Evolutionary conservation across 768 basidiomycete species (phyloP), one percentile per base, ranked within the genome.

Genomic region (Cystoderma amianthinum): DNA sequence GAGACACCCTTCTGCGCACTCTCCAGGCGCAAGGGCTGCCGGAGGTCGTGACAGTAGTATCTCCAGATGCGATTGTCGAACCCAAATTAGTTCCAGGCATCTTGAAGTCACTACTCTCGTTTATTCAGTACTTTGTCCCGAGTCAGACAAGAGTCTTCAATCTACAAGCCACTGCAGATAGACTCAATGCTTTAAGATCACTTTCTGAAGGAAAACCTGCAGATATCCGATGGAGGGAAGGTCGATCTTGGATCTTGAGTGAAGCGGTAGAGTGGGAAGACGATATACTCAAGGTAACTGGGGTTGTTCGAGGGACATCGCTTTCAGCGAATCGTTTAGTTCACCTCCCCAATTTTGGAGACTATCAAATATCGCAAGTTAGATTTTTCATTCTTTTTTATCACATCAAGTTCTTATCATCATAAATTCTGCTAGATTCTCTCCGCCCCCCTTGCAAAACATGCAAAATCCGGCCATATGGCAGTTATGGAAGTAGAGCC

Each of bases 41-140:
- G 0, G 82, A 87, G 19, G 80, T 88, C 32, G 72, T 92, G 37
- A 76, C 90, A 18, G 80, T 85, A 17, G 73, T 91, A 33, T 69
- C 82, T 13, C 72, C 82, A 4, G 67, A 75, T 42, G 45, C 64
- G 10, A 52, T 65, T 2, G 58, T 78, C 32, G 84, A 83, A 43
- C 49, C 64, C 4, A 91, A 91, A 62, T 64, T 76, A 22, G 78
- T 78, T 21, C 53, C 77, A 1, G 77, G 76, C 13, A 74, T 92
- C 36, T 64, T 90, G 42, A 93, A 90, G 64, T 96, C 92, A 1
- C 71, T 97, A 3, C 73, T 95, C 6, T 96, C 93, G 7, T 99
- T 97, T 68, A 81, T 94, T 43, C 83, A 84, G 48, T 97, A 97
- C 63, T 99, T 98, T 60, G 87, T 89, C 45, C 95, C 95, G 2